These are phyloP conservation scores for Pseudozyma pruni DNA, from an alignment of 1,284 basidiomycete species.

Conservation along the genomic window DNA sequence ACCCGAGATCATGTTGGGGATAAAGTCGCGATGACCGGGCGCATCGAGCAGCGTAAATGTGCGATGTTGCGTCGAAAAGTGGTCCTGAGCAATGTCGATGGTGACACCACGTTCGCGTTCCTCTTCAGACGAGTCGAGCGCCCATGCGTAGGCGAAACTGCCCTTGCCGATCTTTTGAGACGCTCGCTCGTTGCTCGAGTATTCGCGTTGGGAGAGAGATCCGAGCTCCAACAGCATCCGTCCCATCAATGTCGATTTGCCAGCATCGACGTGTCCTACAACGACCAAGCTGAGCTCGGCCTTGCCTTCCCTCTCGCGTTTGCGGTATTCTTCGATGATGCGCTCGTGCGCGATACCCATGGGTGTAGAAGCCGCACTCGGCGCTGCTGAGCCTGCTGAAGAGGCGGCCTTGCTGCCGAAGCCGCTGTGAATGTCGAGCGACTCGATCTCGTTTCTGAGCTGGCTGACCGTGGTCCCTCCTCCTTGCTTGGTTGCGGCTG, in stretches of 20 bases:
- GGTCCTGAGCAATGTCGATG: constrained; percentile 93
- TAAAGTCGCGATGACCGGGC: constrained; percentile 95
- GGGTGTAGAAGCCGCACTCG: constrained; percentile 69
- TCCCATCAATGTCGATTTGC: constrained; percentile 98
- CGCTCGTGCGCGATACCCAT: constrained; percentile 82
- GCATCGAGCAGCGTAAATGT: constrained; percentile 93
- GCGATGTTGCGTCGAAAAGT: constrained; percentile 79
- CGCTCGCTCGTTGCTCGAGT: constrained; percentile 86
- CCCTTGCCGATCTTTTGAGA: constrained; percentile 89
- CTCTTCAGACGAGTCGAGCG: constrained; percentile 89
- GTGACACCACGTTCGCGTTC: constrained; percentile 95
- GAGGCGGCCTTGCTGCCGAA: constrained; percentile 46
- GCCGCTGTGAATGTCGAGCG: constrained; percentile 38
- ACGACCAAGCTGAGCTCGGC: constrained; percentile 87
- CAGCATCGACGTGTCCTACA: constrained; percentile 97
- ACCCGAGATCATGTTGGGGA: constrained; percentile 99
- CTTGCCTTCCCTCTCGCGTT: constrained; percentile 74
- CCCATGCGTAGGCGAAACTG: constrained; percentile 98
- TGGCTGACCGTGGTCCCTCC: constrained; percentile 68
- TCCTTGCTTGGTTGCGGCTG: constrained; percentile 64
- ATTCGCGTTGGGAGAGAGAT: constrained; percentile 83
- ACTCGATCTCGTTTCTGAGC: constrained; percentile 55
- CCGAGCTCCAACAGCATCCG: constrained; percentile 91
- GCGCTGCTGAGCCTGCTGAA: constrained; percentile 63
- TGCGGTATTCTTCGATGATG: constrained; percentile 82